These are phyloP conservation scores for Fusarium sp. DNA, from an alignment of 2,329 filamentous ascomycete species.

Conservation along the genomic window DNA sequence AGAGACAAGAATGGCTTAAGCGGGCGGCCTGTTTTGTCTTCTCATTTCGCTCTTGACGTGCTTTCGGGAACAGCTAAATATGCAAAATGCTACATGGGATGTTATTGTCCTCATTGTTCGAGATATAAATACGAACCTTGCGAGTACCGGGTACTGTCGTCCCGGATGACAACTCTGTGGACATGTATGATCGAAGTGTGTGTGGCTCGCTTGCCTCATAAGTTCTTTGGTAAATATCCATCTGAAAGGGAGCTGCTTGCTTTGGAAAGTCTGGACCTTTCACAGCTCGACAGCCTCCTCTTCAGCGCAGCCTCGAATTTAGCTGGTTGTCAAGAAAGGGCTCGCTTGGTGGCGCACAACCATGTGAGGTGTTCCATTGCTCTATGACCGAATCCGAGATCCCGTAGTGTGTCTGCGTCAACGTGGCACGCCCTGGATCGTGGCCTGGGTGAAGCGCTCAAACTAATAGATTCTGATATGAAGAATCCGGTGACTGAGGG, in stretches of 20 bases:
- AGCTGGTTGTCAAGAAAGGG: neutral
- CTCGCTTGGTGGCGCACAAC: neutral
- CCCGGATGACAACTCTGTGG: constrained; percentile 6
- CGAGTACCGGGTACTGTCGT: constrained; percentile 19
- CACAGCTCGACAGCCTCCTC: neutral
- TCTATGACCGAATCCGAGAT: neutral
- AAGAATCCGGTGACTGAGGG: neutral
- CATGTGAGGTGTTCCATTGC: neutral
- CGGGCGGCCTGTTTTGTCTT: constrained; percentile 24
- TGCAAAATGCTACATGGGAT: constrained; percentile 25
- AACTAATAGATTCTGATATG: neutral
- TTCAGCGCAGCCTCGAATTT: constrained; percentile 15
- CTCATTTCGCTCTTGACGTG: constrained; percentile 22
- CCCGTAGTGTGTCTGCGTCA: neutral
- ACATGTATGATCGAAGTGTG: neutral
- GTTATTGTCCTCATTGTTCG: constrained; percentile 31
- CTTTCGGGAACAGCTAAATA: constrained; percentile 29
- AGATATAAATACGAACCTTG: constrained; percentile 35
- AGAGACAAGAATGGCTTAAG: constrained; percentile 14
- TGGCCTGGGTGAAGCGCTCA: constrained; percentile 13
- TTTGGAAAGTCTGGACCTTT: neutral
- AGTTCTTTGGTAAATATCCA: neutral
- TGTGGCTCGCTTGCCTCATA: constrained; percentile 5
- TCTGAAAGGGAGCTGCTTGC: neutral
- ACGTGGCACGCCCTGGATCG: constrained; percentile 21